These are phyloP conservation scores for Amanita inopinata DNA, from an alignment of 768 basidiomycete species.

Conservation along the genomic window DNA sequence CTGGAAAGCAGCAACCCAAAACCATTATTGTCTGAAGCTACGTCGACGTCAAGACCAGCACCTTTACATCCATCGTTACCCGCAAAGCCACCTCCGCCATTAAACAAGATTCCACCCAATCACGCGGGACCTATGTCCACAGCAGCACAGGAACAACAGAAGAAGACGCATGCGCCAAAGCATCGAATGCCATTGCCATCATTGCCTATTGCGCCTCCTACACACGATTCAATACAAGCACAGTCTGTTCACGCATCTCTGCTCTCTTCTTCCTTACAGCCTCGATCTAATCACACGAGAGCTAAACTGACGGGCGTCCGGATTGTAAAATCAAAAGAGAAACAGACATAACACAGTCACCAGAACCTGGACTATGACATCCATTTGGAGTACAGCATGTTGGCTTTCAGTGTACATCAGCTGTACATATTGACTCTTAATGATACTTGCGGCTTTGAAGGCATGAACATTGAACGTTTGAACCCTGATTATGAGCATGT, in stretches of 20 bases:
- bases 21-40: slow-evolving; percentile 12
- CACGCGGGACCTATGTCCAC: slow-evolving; percentile 8
- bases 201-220: slow-evolving; percentile 14
- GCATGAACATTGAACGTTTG: too few species aligned
- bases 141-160: neutral
- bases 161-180: slow-evolving; percentile 11
- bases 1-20: slow-evolving; percentile 42
- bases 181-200: slow-evolving; percentile 17
- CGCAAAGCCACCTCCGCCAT: slow-evolving; percentile 28
- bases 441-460: too few species aligned
- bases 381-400: too few species aligned
- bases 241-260: neutral
- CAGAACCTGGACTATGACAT: too few species aligned
- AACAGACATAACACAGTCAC: slow-evolving; percentile 11
- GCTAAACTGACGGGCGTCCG: slow-evolving; percentile 12
- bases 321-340: slow-evolving; percentile 13
- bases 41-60: slow-evolving; percentile 9
- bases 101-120: slow-evolving; percentile 11
- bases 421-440: too few species aligned
- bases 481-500: too few species aligned
- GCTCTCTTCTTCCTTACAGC: slow-evolving; percentile 6
- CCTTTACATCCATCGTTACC: slow-evolving; percentile 31
- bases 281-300: slow-evolving; percentile 13
- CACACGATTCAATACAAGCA: neutral
- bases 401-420: too few species aligned